phyloP scores from a whole-genome alignment of 345 rosid species.

The Hypericum perforatum region DNA sequence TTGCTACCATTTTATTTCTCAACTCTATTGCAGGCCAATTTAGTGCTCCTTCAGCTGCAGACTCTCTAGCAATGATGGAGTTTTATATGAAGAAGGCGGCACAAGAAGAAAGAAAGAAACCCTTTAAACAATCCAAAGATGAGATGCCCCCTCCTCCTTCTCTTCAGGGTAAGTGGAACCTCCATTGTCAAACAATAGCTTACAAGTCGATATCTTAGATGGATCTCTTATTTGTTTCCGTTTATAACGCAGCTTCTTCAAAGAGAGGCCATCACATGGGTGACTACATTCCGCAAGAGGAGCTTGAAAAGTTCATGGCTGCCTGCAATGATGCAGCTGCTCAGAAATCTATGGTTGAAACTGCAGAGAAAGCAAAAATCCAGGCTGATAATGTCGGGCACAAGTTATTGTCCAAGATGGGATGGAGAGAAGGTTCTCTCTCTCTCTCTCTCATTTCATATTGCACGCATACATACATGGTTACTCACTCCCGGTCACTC shows the following conservation, averaged over 20 bases:
- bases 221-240: conserved; percentile 10
- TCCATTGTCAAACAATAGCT: neutral
- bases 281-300: conserved; percentile 83
- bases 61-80: conserved; percentile 98
- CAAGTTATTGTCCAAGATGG: conserved; percentile 89
- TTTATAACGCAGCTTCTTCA: conserved; percentile 16
- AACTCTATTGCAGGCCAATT: conserved; percentile 21
- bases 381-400: conserved; percentile 98
- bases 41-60: conserved; percentile 32
- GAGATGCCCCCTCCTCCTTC: conserved; percentile 98
- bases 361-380: conserved; percentile 70
- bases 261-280: conserved; percentile 99
- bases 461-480: too few species aligned
- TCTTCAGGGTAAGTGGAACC: conserved; percentile 54
- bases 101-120: conserved; percentile 81
- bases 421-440: conserved; percentile 90
- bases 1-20: too few species aligned
- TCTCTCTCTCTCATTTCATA: conserved; percentile 8
- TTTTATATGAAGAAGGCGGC: conserved; percentile 97
- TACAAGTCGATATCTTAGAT: neutral
- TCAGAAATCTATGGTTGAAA: conserved; percentile 52
- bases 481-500: too few species aligned
- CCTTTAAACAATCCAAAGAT: conserved; percentile 91
- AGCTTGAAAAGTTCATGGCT: conserved; percentile 90
- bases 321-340: conserved; percentile 69